phyloP scores from a whole-genome alignment of 441 rosid species.

The Bocquillonia castaneifolia region DNA sequence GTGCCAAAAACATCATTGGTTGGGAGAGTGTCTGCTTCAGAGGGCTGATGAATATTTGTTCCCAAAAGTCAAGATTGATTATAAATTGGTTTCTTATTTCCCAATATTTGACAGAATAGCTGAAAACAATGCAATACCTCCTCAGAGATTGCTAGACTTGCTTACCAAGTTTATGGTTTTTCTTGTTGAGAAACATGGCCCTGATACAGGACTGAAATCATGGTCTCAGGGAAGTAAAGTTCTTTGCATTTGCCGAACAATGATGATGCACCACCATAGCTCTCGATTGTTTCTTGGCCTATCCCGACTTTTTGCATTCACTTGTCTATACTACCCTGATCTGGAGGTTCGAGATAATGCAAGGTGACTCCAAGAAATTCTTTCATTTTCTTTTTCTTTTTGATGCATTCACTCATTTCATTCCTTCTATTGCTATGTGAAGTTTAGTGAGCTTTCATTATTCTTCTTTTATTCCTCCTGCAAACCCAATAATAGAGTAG shows the following conservation, averaged over 20 bases:
- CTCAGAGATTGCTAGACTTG: constrained; percentile 54
- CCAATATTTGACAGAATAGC: constrained; percentile 74
- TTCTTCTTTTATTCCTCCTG: not conserved
- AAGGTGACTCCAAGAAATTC: constrained; percentile 41
- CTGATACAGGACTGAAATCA: constrained; percentile 54
- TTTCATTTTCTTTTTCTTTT: not conserved
- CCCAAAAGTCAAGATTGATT: constrained; percentile 52
- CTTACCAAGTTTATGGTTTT: constrained; percentile 58
- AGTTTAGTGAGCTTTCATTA: not conserved
- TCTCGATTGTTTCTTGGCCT: constrained; percentile 78
- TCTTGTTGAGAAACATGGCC: constrained; percentile 64
- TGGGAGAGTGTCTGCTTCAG: constrained; percentile 83
- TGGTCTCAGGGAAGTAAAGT: constrained; percentile 95
- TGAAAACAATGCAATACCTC: constrained; percentile 67
- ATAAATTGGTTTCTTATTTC: constrained; percentile 58
- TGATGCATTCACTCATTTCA: not conserved
- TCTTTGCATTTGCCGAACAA: constrained; percentile 76
- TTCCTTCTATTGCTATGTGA: not conserved
- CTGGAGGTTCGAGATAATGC: constrained; percentile 89
- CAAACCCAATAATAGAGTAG: not conserved
- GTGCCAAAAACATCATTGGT: constrained; percentile 68
- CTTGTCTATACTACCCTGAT: constrained; percentile 87
- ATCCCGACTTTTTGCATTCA: constrained; percentile 75
- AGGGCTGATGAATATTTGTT: constrained; percentile 63
- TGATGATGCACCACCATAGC: constrained; percentile 72